Percentiles rank a stretch among this genome's conserved stretches.
phyloP scores from a whole-genome alignment of 2,329 filamentous ascomycete species.

The Verticillium tricorpus region DNA sequence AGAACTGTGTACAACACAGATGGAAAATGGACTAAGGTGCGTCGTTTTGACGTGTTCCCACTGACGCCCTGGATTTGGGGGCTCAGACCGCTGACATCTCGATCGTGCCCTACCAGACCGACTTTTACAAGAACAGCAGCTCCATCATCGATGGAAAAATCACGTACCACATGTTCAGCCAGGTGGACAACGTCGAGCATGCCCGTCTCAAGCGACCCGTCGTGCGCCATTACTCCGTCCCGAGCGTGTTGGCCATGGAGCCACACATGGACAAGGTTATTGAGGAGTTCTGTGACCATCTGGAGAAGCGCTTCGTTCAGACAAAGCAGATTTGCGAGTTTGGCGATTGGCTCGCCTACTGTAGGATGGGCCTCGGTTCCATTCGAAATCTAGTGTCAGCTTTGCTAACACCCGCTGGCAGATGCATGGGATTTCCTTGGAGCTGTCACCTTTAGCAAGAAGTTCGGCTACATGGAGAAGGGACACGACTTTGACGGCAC shows the following conservation, averaged over 20 bases:
- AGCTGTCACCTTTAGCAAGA: slow-evolving; percentile 31
- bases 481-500: slow-evolving; percentile 31
- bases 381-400: background rate
- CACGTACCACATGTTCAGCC: slow-evolving; percentile 32
- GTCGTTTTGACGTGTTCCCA: background rate
- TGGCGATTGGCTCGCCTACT: slow-evolving; percentile 9
- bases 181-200: slow-evolving; percentile 25
- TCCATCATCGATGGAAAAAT: slow-evolving; percentile 27
- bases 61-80: no score
- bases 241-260: slow-evolving; percentile 21
- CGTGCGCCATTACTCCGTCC: slow-evolving; percentile 27
- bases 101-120: slow-evolving; percentile 20
- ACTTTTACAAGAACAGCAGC: slow-evolving; percentile 31
- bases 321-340: slow-evolving; percentile 11
- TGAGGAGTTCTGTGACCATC: slow-evolving; percentile 19
- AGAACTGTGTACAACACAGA: slow-evolving; percentile 23
- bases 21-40: slow-evolving; percentile 16
- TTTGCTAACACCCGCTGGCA: slow-evolving; percentile 1
- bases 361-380: background rate
- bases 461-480: slow-evolving; percentile 35
- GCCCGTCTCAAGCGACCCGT: slow-evolving; percentile 30
- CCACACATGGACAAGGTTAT: slow-evolving; percentile 25
- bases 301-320: slow-evolving; percentile 24
- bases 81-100: no score
- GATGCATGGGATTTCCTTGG: slow-evolving; percentile 37